Base-by-base conservation (phyloP, 768 basidiomycete species). In the Boletus patriciae region DNA sequence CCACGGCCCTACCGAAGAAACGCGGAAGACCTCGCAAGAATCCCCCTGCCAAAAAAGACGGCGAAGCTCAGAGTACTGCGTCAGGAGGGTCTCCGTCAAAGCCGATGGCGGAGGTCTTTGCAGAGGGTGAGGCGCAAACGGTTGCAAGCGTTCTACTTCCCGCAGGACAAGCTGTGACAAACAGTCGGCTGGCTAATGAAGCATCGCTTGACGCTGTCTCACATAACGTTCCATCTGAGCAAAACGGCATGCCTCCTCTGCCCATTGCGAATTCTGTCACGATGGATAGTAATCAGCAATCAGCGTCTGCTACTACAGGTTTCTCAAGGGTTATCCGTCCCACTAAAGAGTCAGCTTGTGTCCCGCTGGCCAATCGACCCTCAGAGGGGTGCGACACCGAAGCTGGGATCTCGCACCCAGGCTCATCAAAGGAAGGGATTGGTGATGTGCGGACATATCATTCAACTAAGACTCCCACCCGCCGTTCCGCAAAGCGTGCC, bases 21-120 rank as follows among this genome's bases (percentile, higher is more conserved):
- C 69, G 73, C 10, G 76, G 74, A 29, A 67, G 74, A 29, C 73
- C 74, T 31, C 71, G 65, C 46, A 76, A 72, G 59, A 40, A 62
- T 29, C 54, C 44, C 2, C 16, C 55, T 36, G 10, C 54, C 19
- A 63, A 51, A 19, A 63, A 51, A 19, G 57, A 36, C 27, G 46
- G 37, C 7, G 53, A 45, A 43, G 27, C 29, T 46, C 42, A 33
- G 37, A 42, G 13, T 27, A 4, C 13, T 42, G 37, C 52, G 13
- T 31, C 47, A 37, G 66, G 65, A 42, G 19, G 29, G 52, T 18
- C 46, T 50, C 43, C 54, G 13, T 61, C 49, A 40, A 54, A 50
- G 18, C 33, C 13, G 10, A 40, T 4, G 42, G 42, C 48, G 16
- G 52, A 50, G 36, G 46, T 25, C 21, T 6, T 8, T 33, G 46